Conservation (phyloP, 75 land plant genomes). For the Sequoia sempervirens region DNA sequence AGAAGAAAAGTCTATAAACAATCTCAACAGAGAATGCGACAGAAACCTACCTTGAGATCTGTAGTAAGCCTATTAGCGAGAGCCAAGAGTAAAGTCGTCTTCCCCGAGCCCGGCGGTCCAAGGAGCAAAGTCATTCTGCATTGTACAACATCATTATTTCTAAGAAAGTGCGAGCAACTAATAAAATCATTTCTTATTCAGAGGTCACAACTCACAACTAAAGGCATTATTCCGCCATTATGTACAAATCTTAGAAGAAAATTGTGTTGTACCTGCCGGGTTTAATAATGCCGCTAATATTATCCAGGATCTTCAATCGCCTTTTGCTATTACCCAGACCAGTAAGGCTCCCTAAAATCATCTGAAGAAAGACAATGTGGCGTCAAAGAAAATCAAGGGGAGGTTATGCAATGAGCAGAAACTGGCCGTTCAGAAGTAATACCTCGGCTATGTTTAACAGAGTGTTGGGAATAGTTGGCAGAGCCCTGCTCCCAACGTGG, state of each 20-base stretch:
- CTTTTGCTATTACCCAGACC: constrained; percentile 7
- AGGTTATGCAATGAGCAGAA: not conserved
- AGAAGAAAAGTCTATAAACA: too few species aligned
- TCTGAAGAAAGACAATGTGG: not conserved
- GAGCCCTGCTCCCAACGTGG: constrained; percentile 23
- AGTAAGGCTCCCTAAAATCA: not conserved
- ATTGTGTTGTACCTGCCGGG: constrained; percentile 9
- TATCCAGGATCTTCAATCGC: constrained; percentile 10
- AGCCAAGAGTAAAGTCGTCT: not conserved
- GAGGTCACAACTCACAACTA: too few species aligned
- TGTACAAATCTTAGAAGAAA: too few species aligned
- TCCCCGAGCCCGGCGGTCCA: constrained; percentile 10
- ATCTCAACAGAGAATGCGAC: not conserved
- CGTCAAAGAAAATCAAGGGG: not conserved
- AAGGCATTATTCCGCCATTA: too few species aligned
- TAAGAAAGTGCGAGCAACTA: too few species aligned
- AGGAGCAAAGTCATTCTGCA: constrained; percentile 11
- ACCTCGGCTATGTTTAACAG: constrained; percentile 16
- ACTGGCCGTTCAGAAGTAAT: not conserved
- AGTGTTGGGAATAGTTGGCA: constrained; percentile 28
- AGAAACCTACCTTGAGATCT: not conserved
- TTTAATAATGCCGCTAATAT: constrained; percentile 18
- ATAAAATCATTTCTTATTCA: too few species aligned
- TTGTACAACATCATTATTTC: not conserved
- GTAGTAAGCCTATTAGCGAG: not conserved